Conservation (phyloP, 192 early-diverging fungal species). For the Martensiomyces pterosporus region DNA sequence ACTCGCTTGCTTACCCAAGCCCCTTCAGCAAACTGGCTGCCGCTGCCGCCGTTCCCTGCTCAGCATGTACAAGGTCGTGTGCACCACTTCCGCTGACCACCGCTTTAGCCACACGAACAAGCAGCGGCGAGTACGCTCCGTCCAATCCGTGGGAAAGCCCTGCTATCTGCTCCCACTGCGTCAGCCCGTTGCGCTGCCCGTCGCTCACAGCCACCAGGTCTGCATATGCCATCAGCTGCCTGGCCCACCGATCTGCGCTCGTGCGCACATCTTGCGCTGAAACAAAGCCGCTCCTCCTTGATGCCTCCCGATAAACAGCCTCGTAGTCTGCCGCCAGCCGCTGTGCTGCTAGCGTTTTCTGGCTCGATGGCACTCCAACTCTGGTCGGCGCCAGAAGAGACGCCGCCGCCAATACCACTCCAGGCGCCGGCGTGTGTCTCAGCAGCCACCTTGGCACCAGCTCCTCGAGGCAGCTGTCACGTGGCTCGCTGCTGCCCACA, state of each 20-base stretch:
- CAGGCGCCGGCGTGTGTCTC: constrained; percentile 40
- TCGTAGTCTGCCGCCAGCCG: constrained; percentile 31
- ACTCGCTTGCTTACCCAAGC: constrained; percentile 40
- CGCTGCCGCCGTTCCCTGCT: constrained; percentile 23
- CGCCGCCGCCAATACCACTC: constrained; percentile 37
- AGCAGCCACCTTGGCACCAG: constrained; percentile 17
- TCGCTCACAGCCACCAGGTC: constrained; percentile 17
- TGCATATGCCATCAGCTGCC: constrained; percentile 6
- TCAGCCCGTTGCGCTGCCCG: constrained; percentile 22
- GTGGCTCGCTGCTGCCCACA: background rate
- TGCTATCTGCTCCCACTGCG: constrained; percentile 24
- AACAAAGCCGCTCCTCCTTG: background rate
- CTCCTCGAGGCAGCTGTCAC: background rate
- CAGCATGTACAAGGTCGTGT: constrained; percentile 35
- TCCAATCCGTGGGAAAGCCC: constrained; percentile 21
- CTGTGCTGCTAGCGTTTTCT: constrained; percentile 22
- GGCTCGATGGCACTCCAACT: constrained; percentile 22
- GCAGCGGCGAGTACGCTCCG: constrained; percentile 20
- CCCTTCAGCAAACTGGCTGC: constrained; percentile 44
- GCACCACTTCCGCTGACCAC: constrained; percentile 12
- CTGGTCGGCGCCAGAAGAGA: constrained; percentile 28
- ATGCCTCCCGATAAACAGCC: constrained; percentile 4
- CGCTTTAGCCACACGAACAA: constrained; percentile 20
- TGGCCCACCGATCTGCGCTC: background rate
- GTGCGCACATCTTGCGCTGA: background rate